A percentile compares a stretch with the other conserved stretches of the same genome.
phyloP scores from a whole-genome alignment of 805 yeast genomes.

The Ascoidea rubescens region DNA sequence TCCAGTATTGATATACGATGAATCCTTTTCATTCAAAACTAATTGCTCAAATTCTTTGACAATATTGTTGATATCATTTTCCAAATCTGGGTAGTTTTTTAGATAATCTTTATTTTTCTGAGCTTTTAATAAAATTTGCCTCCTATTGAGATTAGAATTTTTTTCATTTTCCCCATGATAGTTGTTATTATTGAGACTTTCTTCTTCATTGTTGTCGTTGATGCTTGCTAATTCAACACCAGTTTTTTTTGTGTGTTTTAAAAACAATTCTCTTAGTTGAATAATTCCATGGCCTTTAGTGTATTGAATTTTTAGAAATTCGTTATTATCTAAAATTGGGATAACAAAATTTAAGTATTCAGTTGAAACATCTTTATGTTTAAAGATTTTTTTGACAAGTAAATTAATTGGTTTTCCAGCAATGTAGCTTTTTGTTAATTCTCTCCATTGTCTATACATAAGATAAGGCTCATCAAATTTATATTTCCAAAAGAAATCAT shows the following conservation, averaged over 20 bases:
- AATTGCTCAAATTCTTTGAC: neutral
- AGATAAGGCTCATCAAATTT: constrained; percentile 93
- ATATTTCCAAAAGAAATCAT: constrained; percentile 73
- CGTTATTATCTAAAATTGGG: constrained; percentile 36
- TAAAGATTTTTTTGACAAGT: constrained; percentile 25
- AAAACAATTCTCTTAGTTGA: constrained; percentile 50
- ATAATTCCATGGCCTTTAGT: constrained; percentile 58
- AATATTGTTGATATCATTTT: neutral
- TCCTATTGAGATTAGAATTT: constrained; percentile 10
- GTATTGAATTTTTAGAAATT: constrained; percentile 31
- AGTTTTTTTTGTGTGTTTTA: constrained; percentile 34
- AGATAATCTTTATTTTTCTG: no score
- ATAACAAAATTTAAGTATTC: constrained; percentile 58
- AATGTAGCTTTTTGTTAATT: constrained; percentile 55
- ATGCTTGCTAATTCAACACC: constrained; percentile 43
- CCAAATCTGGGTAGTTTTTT: no score
- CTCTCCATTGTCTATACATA: constrained; percentile 83
- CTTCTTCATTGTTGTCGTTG: constrained; percentile 24
- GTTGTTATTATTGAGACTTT: constrained; percentile 22
- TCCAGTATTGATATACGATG: neutral
- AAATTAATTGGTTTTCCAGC: constrained; percentile 11
- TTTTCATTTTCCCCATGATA: constrained; percentile 15
- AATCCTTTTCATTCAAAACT: neutral
- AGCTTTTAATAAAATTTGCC: neutral
- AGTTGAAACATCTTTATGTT: constrained; percentile 47